A percentile compares a stretch with the other conserved stretches of the same genome.
These are phyloP conservation scores for Phaeosphaeria sp. DNA, from an alignment of 2,329 filamentous ascomycete species.

Conservation along the genomic window DNA sequence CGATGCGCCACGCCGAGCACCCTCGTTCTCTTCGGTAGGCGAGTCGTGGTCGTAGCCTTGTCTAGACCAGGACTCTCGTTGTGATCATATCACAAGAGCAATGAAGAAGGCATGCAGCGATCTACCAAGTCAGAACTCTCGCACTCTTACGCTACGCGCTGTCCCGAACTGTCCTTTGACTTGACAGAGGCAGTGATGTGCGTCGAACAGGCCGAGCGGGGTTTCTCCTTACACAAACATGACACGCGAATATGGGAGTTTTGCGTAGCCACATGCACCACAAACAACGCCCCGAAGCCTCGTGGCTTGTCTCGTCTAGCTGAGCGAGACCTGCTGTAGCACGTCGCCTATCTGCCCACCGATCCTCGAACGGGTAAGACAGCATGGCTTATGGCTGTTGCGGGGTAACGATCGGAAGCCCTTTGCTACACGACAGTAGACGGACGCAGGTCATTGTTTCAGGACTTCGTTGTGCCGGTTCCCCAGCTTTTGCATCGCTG, in stretches of 20 bases:
- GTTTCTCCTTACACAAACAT: not conserved
- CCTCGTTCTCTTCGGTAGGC: not conserved
- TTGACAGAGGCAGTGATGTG: too few relatives aligned
- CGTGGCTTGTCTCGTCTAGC: constrained; percentile 7
- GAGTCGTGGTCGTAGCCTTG: not conserved
- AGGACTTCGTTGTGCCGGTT: constrained; percentile 16
- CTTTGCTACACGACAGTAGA: constrained; percentile 4
- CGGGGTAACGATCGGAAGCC: constrained; percentile 28
- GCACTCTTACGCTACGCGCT: too few relatives aligned
- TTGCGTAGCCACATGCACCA: not conserved
- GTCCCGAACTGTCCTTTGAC: too few relatives aligned
- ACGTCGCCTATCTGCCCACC: constrained; percentile 35
- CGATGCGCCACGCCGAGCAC: not conserved
- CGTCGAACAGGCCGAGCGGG: not conserved
- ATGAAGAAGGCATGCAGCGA: not conserved
- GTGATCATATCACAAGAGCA: not conserved
- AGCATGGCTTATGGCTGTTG: constrained; percentile 26
- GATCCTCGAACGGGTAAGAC: constrained; percentile 38
- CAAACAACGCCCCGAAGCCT: constrained; percentile 5
- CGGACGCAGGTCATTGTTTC: constrained; percentile 24
- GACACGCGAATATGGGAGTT: not conserved
- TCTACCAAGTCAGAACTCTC: not conserved
- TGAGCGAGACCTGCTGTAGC: constrained; percentile 18
- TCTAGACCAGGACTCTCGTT: not conserved
- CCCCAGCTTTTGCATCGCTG: constrained; percentile 14